Percentiles rank a stretch among this genome's conserved stretches.
Evolutionary conservation across 2,329 filamentous ascomycete species (phyloP).

Genomic region (Tricladium varicosporioides): DNA sequence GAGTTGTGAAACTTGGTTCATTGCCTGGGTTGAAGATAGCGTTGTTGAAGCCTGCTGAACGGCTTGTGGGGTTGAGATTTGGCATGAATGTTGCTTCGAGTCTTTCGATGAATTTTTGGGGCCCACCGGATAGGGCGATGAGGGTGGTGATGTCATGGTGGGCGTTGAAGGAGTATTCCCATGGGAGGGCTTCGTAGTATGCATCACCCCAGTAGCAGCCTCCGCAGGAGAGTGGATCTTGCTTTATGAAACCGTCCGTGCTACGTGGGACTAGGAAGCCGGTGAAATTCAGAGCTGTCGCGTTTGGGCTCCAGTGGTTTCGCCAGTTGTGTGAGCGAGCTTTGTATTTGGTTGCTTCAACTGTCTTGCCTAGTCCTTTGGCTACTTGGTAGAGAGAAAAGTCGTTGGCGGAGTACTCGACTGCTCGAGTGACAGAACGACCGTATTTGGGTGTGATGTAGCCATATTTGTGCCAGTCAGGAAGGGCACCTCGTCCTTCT

Average conservation of each 20-base stretch:
- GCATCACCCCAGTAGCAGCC: slow-evolving; percentile 51
- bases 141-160: slow-evolving; percentile 48
- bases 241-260: slow-evolving; percentile 43
- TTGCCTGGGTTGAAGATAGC: slow-evolving; percentile 52
- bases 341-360: slow-evolving; percentile 57
- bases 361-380: slow-evolving; percentile 48
- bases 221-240: slow-evolving; percentile 44
- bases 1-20: slow-evolving; percentile 50
- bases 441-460: slow-evolving; percentile 63
- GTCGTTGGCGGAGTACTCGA: slow-evolving; percentile 69
- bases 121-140: slow-evolving; percentile 51
- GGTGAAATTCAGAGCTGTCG: slow-evolving; percentile 55
- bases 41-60: slow-evolving; percentile 24
- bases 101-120: slow-evolving; percentile 47
- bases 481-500: slow-evolving; percentile 65
- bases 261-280: slow-evolving; percentile 67
- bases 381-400: slow-evolving; percentile 62
- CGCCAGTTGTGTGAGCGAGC: slow-evolving; percentile 66
- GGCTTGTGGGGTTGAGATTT: slow-evolving; percentile 33
- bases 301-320: slow-evolving; percentile 67
- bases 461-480: slow-evolving; percentile 64
- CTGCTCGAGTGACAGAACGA: slow-evolving; percentile 61
- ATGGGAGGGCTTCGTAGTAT: slow-evolving; percentile 50
- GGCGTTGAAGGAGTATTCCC: slow-evolving; percentile 47
- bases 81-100: slow-evolving; percentile 43